Evolutionary conservation across 768 basidiomycete species (phyloP), one percentile per base, ranked within the genome.

Genomic region (Lactifluus pinguis): DNA sequence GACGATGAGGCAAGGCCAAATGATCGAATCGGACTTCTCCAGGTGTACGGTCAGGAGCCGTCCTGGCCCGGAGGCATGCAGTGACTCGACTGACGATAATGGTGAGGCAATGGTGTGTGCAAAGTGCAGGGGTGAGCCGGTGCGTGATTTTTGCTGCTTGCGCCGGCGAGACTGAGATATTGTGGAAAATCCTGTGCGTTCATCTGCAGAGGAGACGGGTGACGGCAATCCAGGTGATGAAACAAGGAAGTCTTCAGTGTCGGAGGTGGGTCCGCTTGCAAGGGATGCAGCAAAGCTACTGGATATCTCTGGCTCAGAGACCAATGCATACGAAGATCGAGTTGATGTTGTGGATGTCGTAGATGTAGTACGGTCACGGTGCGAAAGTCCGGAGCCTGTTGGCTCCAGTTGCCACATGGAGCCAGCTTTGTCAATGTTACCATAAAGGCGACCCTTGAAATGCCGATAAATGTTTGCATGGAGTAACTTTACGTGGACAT

Each of bases 291-390:
- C 87, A 65, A 91, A 90, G 69, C 86, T 88, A 72, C 87, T 90
- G 5, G 89, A 89, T 54, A 91, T 86, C 65, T 92, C 89, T 2
- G 83, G 83, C 66, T 92, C 89, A n/a, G 89, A 90, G 9, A 92
- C 77, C 58, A 89, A 79, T 4, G 89, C 89, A 66, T 84, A 92
- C 0, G 89, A 92, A 19, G 89, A 92, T 32, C 83, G 87, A 0
- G 87, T 87, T 4, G 88, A 90, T 0, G 84, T 75, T 1, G 87
- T 87, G 9, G 89, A 90, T 6, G 84, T 75, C 14, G 86, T 83
- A 14, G 88, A 89, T 3, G 83, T 84, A 0, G 89, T 91, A 19
- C 88, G 84, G 60, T 86, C 87, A 67, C 89, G 77, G 15, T 77
- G 75, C 0, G 83, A 80, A 45, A 79, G 74, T 14, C 79, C 76